Evolutionary conservation across 345 rosid species (phyloP).

Genomic region (Syzygium grande): DNA sequence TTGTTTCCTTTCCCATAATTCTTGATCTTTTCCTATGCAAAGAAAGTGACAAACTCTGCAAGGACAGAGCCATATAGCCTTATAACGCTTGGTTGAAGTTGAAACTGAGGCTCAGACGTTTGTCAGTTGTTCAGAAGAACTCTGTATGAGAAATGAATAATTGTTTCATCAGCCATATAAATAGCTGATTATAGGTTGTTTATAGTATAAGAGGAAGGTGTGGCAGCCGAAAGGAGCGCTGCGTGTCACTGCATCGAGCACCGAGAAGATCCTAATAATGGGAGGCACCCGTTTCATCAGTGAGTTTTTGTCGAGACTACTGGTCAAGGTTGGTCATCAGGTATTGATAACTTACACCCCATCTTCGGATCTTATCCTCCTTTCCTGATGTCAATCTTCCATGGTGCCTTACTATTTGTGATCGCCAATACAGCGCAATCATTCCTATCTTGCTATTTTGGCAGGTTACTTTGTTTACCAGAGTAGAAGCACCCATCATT

Average conservation of each 20-base stretch:
- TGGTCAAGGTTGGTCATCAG: constrained; percentile 86
- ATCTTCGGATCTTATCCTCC: not conserved
- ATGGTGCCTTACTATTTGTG: not conserved
- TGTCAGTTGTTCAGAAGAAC: not conserved
- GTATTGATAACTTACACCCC: constrained; percentile 9
- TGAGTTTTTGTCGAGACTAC: constrained; percentile 75
- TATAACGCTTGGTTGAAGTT: not conserved
- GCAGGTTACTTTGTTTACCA: constrained; percentile 86
- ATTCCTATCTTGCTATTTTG: constrained; percentile 2
- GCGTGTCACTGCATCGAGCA: constrained; percentile 56
- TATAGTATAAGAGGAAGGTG: constrained; percentile 68
- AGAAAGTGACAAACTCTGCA: not conserved
- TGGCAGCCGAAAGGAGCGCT: constrained; percentile 61
- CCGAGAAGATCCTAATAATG: constrained; percentile 84
- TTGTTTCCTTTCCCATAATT: not conserved
- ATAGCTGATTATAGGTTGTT: not conserved
- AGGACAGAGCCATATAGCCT: not conserved
- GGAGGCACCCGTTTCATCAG: constrained; percentile 91
- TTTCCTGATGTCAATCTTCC: not conserved
- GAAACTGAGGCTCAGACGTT: not conserved
- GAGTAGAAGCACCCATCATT: constrained; percentile 84
- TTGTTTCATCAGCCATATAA: not conserved
- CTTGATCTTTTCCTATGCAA: not conserved
- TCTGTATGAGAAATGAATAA: not conserved
- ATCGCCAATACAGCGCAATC: not conserved